Conservation (phyloP, 305 asterid species). For the Withania somnifera region DNA sequence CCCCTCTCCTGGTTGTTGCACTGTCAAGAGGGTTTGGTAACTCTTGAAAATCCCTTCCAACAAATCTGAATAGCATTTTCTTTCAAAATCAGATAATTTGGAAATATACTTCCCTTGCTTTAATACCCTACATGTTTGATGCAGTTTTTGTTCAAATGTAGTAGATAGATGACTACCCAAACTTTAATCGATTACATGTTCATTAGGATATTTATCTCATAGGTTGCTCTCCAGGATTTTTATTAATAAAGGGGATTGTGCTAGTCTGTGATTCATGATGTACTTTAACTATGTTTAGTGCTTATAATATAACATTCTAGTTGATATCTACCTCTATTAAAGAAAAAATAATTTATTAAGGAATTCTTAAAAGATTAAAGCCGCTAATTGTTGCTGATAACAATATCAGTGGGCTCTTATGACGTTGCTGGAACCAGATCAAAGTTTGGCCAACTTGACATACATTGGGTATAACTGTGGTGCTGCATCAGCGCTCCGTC, state of each 20-base stretch:
- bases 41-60: neutral
- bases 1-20: neutral
- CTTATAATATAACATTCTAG: neutral
- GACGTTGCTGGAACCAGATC: constrained; percentile 83
- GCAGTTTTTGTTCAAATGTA: neutral
- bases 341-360: neutral
- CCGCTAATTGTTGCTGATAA: constrained; percentile 19
- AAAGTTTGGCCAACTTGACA: constrained; percentile 83
- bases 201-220: neutral
- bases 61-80: neutral
- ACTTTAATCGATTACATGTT: neutral
- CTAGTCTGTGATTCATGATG: neutral
- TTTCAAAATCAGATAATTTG: neutral
- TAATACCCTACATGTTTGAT: neutral
- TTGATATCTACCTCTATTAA: neutral
- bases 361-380: constrained; percentile 1
- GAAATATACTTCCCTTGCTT: neutral
- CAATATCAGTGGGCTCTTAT: constrained; percentile 92
- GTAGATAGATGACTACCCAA: neutral
- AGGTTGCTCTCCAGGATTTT: neutral
- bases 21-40: neutral
- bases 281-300: neutral
- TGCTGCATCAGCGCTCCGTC: constrained; percentile 65
- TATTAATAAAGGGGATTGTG: neutral
- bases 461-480: constrained; percentile 78